A percentile compares a stretch with the other conserved stretches of the same genome.
phyloP scores from a whole-genome alignment of 805 yeast genomes.

The Suhomyces prunicola region DNA sequence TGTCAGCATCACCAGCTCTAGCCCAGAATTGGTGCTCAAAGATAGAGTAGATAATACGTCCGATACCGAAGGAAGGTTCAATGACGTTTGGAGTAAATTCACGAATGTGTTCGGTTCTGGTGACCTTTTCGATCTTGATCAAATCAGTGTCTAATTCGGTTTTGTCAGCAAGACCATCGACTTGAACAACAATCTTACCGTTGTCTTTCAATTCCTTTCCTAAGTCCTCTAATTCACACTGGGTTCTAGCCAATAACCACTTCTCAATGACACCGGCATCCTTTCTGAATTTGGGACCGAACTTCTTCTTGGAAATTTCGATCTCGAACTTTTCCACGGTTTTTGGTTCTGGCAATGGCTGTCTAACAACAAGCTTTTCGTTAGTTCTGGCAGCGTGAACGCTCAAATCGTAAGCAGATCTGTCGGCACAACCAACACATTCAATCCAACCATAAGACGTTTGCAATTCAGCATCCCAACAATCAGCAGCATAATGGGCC shows the following conservation, averaged over 20 bases:
- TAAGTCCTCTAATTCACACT: conserved; percentile 79
- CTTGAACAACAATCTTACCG: conserved; percentile 62
- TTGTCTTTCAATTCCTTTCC: conserved; percentile 60
- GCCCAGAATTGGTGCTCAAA: conserved; percentile 96
- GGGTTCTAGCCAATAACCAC: conserved; percentile 71
- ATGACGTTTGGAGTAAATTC: conserved; percentile 96
- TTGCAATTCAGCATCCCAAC: conserved; percentile 98
- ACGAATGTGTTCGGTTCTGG: conserved; percentile 84
- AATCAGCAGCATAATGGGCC: conserved; percentile 99
- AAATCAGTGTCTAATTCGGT: conserved; percentile 73
- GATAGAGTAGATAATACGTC: conserved; percentile 89
- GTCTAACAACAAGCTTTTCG: conserved; percentile 92
- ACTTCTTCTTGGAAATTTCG: conserved; percentile 88
- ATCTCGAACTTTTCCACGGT: conserved; percentile 81
- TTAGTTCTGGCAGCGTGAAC: conserved; percentile 95
- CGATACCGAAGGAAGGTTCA: conserved; percentile 99
- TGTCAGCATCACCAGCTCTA: conserved; percentile 86
- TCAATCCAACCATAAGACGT: conserved; percentile 99
- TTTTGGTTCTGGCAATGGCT: conserved; percentile 79
- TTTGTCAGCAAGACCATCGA: conserved; percentile 61
- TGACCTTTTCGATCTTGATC: conserved; percentile 71
- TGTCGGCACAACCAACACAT: conserved; percentile 99
- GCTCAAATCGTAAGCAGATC: conserved; percentile 95
- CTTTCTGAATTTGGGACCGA: conserved; percentile 96
- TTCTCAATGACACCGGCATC: conserved; percentile 91